Evolutionary conservation across 371 early-diverging fungal genomes (phyloP).

Genomic region (Mortierella sp.): DNA sequence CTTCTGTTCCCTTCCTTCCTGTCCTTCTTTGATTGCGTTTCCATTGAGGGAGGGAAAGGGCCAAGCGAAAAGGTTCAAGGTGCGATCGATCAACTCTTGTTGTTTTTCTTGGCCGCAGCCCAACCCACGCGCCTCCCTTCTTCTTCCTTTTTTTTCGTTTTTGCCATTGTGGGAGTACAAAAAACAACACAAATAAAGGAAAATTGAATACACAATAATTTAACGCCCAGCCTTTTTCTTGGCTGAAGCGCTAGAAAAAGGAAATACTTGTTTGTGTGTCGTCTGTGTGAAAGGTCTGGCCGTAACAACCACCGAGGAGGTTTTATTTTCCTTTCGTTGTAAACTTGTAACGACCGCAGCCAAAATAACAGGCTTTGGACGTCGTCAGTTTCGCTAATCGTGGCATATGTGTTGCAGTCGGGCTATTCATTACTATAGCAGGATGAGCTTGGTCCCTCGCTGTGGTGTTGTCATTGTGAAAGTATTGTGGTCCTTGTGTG

Average conservation of each 20-base stretch:
- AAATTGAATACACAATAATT: not conserved
- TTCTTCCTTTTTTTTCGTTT: not conserved
- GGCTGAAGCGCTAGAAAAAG: not conserved
- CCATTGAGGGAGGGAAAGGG: too few relatives aligned
- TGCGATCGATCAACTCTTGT: not conserved
- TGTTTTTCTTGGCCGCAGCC: slow-evolving; percentile 16
- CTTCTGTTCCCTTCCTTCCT: not conserved
- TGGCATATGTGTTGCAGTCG: too few relatives aligned
- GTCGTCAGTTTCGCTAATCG: not conserved
- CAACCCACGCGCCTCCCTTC: not conserved
- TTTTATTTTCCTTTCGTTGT: not conserved
- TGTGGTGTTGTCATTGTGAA: not conserved
- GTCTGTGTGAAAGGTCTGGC: not conserved
- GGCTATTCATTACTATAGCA: not conserved
- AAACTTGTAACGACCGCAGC: not conserved
- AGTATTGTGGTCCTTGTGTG: not conserved
- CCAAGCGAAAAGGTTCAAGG: not conserved
- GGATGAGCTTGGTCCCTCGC: not conserved
- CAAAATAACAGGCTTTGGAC: not conserved
- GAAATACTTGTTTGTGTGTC: not conserved
- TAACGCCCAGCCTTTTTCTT: slow-evolving; percentile 1
- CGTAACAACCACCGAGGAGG: slow-evolving; percentile 4
- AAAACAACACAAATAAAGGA: not conserved
- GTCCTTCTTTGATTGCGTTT: not conserved
- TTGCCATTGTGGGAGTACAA: not conserved